Evolutionary conservation across 2,329 filamentous ascomycete genomes (phyloP), one percentile per base, ranked within the genome.

Genomic region (Neofusicoccum umdonicola): DNA sequence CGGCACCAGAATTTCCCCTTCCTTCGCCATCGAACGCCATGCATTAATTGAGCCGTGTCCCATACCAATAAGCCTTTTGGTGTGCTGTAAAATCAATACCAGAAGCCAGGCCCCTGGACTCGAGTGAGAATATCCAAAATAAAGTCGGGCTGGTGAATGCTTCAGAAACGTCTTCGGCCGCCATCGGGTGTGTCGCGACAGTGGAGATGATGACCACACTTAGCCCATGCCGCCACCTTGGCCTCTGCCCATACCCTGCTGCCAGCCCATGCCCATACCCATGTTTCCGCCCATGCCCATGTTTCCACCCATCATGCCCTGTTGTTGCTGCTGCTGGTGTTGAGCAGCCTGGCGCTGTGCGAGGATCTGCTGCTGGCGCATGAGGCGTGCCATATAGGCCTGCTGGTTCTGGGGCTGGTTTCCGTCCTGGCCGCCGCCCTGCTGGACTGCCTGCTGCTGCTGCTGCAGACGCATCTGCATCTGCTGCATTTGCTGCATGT

Each of bases 391-490:
- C 61, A 56, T 60, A 42, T 64, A 57, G 7, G 57, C 41, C 45
- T 63, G 51, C 56, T 65, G 56, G 12, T 58, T 44, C 44, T 47
- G 41, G 15, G 41, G 39, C 39, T 58, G 41, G 56, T 9, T 39
- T 22, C 48, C 61, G n/a, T 42, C 61, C 6, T 5, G 35, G 27
- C 58, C 58, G 57, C 57, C 57, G 35, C 47, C 60, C 22, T 52
- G 60, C 11, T 51, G 47, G 35, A n/a, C 60, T 44, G 60, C 47
- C 11, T 64, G 51, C 8, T 62, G 60, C 37, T 62, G 57, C 17
- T 68, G 65, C 45, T 67, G 56, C 42, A 65, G 57, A 57, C 71
- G 69, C 61, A 67, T 44, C 50, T 73, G 70, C 52, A 71, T 70
- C 47, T 70, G 69, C 65, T 71, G 69, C 60, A 71, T 69, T 60